Evolutionary conservation across 2,329 filamentous ascomycete species (phyloP).

Genomic region (Epichloe gansuensis): DNA sequence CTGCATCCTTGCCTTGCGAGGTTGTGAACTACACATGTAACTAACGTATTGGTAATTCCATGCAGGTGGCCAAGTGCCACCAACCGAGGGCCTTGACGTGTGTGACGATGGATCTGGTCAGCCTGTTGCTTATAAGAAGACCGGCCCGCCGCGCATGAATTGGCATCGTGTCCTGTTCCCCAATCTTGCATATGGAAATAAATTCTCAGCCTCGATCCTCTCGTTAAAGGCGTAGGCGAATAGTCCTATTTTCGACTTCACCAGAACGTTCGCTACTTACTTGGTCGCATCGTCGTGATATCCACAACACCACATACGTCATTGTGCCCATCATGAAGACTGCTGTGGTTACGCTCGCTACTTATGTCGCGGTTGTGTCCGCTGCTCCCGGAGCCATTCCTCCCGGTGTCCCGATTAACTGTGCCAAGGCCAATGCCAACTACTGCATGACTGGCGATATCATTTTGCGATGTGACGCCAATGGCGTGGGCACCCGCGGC

Average conservation of each 20-base stretch:
- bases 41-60: neutral
- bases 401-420: conserved; percentile 19
- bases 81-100: neutral
- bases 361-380: conserved; percentile 23
- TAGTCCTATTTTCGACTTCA: neutral
- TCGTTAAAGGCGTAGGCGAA: neutral
- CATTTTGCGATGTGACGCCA: conserved; percentile 33
- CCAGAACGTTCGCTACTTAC: neutral
- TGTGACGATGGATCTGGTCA: conserved; percentile 1
- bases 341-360: conserved; percentile 16
- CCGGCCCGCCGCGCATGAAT: neutral
- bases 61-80: neutral
- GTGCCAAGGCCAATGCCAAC: conserved; percentile 26
- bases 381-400: conserved; percentile 26
- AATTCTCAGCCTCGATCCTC: neutral
- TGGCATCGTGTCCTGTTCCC: neutral
- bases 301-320: neutral
- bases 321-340: conserved; percentile 21
- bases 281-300: neutral
- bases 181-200: neutral
- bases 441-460: conserved; percentile 34
- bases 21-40: neutral
- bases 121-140: conserved; percentile 1
- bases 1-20: neutral
- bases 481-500: conserved; percentile 24